Evolutionary conservation across 345 rosid genomes (phyloP).

Genomic region (Combretum micranthum): DNA sequence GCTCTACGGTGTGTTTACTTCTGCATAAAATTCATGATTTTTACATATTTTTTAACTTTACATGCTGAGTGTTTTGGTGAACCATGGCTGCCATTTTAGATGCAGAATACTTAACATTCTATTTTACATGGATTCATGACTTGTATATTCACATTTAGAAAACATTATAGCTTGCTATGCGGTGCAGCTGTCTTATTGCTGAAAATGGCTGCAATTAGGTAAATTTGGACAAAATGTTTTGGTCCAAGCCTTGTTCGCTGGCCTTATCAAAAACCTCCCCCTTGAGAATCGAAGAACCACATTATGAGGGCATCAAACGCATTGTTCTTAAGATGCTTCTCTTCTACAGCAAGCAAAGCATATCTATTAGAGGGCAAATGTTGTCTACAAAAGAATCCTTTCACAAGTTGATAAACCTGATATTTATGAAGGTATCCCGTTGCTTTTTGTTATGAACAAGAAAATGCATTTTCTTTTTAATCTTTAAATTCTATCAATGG

Average conservation of each 20-base stretch:
- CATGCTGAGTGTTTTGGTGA: too few relatives aligned
- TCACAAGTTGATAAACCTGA: constrained; percentile 74
- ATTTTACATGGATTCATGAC: not conserved
- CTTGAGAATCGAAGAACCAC: constrained; percentile 67
- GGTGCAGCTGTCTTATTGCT: constrained; percentile 1
- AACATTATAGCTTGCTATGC: not conserved
- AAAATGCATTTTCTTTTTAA: too few relatives aligned
- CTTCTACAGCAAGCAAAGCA: constrained; percentile 91
- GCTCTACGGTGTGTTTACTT: too few relatives aligned
- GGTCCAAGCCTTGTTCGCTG: constrained; percentile 83
- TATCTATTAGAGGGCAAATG: constrained; percentile 75
- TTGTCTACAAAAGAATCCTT: constrained; percentile 53
- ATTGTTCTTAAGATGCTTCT: constrained; percentile 56
- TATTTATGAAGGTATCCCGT: constrained; percentile 63
- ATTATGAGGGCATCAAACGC: constrained; percentile 51
- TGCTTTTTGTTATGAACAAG: not conserved
- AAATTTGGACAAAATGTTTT: constrained; percentile 70
- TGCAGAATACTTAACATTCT: too few relatives aligned
- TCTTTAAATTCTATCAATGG: too few relatives aligned
- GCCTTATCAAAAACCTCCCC: constrained; percentile 70
- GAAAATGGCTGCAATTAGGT: constrained; percentile 29
- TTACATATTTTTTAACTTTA: too few relatives aligned
- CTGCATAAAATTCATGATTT: too few relatives aligned
- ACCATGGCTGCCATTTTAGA: too few relatives aligned
- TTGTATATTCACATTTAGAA: not conserved